Evolutionary conservation across 495 filamentous ascomycete genomes (phyloP).

Genomic region (Penicillium nucicola): DNA sequence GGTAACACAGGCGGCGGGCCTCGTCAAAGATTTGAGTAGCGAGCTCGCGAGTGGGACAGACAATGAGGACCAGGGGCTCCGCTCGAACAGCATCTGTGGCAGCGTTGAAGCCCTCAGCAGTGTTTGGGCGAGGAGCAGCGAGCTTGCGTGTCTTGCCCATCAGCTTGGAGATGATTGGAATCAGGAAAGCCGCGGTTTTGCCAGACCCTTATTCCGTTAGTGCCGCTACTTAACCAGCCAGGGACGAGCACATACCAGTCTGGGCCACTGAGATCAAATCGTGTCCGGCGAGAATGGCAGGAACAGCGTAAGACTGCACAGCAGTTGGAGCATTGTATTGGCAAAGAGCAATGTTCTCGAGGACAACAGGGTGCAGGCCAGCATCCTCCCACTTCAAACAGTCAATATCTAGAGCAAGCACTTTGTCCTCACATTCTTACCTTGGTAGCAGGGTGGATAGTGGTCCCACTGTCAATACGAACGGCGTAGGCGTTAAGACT

Average conservation of each 20-base stretch:
- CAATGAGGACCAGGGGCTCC: conserved; percentile 81
- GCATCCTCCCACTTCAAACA: conserved; percentile 62
- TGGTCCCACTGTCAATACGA: conserved; percentile 21
- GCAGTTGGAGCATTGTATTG: conserved; percentile 70
- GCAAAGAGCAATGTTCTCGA: conserved; percentile 69
- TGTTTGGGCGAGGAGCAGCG: conserved; percentile 68
- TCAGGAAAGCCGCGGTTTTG: conserved; percentile 90
- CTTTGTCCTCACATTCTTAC: conserved; percentile 30
- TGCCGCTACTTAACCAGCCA: not conserved
- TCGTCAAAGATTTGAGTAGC: conserved; percentile 94
- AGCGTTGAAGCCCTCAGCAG: conserved; percentile 42
- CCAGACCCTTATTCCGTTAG: conserved; percentile 67
- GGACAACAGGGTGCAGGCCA: conserved; percentile 80
- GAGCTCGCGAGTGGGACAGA: conserved; percentile 87
- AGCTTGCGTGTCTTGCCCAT: conserved; percentile 93
- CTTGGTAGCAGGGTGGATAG: conserved; percentile 21
- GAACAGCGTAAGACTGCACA: conserved; percentile 80
- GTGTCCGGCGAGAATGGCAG: conserved; percentile 64
- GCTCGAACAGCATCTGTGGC: conserved; percentile 51
- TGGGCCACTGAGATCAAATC: conserved; percentile 88
- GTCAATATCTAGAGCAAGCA: conserved; percentile 39
- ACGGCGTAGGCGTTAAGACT: not conserved
- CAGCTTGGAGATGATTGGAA: conserved; percentile 82
- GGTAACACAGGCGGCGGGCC: conserved; percentile 84
- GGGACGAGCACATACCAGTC: conserved; percentile 64